phyloP scores from a whole-genome alignment of 768 basidiomycete genomes.

The Suillus plorans region DNA sequence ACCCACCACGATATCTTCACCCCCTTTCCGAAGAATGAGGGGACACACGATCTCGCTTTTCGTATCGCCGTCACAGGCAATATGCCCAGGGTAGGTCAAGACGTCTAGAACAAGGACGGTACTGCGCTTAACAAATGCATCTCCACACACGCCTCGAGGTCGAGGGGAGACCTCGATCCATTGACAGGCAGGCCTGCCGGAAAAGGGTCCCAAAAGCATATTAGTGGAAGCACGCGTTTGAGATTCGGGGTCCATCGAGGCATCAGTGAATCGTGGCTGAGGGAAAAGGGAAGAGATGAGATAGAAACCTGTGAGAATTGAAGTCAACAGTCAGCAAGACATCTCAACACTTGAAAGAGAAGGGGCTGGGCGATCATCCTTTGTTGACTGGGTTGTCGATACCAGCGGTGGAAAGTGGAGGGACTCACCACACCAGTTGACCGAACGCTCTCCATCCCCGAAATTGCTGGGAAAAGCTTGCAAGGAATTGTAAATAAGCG shows the following conservation, averaged over 20 bases:
- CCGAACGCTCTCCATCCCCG: conserved; percentile 59
- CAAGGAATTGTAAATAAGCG: conserved; percentile 77
- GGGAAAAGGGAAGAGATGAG: conserved; percentile 67
- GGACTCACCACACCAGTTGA: conserved; percentile 91
- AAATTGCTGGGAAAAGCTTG: conserved; percentile 66
- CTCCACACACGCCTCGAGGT: conserved; percentile 82
- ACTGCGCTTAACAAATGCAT: conserved; percentile 57
- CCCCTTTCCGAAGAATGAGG: conserved; percentile 42
- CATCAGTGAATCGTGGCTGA: conserved; percentile 28
- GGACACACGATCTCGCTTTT: conserved; percentile 91
- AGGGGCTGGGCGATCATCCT: neutral
- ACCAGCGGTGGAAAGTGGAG: neutral
- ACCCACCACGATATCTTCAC: conserved; percentile 41
- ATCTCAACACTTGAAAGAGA: neutral
- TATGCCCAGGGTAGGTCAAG: conserved; percentile 84
- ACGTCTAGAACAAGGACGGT: conserved; percentile 78
- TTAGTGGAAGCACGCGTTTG: conserved; percentile 5
- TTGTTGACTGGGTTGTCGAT: neutral
- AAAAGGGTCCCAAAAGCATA: conserved; percentile 80
- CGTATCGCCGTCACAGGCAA: conserved; percentile 90
- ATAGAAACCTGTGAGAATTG: conserved; percentile 72
- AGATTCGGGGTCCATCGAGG: conserved; percentile 4
- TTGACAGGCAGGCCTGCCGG: conserved; percentile 90
- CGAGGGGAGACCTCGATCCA: conserved; percentile 61
- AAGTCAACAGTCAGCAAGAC: conserved; percentile 21